phyloP scores from a whole-genome alignment of 306 rosid species.

The Cucurbita pepo region DNA sequence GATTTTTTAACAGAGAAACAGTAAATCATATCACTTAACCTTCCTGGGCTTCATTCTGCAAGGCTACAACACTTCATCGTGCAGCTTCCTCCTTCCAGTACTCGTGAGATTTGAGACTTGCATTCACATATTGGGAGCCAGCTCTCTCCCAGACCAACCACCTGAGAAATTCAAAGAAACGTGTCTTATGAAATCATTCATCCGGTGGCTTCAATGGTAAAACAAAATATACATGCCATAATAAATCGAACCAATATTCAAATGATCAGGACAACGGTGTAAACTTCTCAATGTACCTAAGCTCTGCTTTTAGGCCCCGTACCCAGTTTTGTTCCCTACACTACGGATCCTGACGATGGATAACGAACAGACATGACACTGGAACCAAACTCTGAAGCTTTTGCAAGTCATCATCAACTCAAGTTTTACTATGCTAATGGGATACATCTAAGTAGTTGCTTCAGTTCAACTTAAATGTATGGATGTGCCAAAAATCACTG shows the following conservation, averaged over 20 bases:
- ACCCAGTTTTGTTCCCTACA: not conserved
- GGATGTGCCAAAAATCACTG: not conserved
- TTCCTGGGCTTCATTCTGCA: not conserved
- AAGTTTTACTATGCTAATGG: not conserved
- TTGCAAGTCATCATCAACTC: not conserved
- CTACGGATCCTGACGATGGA: not conserved
- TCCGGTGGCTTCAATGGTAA: not conserved
- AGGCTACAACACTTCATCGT: not conserved
- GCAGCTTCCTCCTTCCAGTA: not conserved
- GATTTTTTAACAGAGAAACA: not conserved
- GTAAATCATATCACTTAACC: not conserved
- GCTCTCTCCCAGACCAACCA: not conserved
- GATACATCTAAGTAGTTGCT: not conserved
- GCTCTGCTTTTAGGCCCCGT: not conserved
- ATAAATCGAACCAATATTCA: not conserved
- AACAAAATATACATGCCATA: not conserved
- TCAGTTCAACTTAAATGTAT: not conserved
- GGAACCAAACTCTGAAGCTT: not conserved
- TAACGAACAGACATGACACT: not conserved
- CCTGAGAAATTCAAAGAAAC: not conserved
- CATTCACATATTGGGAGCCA: not conserved
- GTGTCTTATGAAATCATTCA: not conserved
- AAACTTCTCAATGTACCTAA: not conserved
- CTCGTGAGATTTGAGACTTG: not conserved
- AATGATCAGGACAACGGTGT: not conserved